Evolutionary conservation across 768 basidiomycete species (phyloP).

Genomic region (Leccinellum luteum): DNA sequence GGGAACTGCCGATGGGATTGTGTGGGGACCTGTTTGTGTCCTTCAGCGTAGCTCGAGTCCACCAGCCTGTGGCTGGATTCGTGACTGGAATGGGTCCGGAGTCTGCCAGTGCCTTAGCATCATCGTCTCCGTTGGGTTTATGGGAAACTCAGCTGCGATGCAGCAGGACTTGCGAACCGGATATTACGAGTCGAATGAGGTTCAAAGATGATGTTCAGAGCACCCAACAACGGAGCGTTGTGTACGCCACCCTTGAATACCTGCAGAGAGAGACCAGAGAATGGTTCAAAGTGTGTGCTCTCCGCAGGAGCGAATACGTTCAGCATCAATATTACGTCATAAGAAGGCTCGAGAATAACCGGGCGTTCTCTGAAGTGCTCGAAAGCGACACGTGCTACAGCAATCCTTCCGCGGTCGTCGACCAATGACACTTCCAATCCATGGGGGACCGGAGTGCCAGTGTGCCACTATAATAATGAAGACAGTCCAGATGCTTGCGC

Average conservation of each 20-base stretch:
- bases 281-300: background rate
- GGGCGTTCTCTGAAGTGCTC: background rate
- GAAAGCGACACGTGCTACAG: background rate
- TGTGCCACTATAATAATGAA: slow-evolving; percentile 1
- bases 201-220: slow-evolving; percentile 11
- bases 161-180: slow-evolving; percentile 7
- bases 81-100: slow-evolving; percentile 7
- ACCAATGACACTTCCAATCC: slow-evolving; percentile 3
- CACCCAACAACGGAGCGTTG: slow-evolving; percentile 1
- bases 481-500: background rate
- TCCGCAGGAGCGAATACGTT: background rate
- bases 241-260: background rate
- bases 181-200: slow-evolving; percentile 9
- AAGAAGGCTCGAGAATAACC: background rate
- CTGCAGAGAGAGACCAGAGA: slow-evolving; percentile 2
- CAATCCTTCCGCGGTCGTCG: slow-evolving; percentile 2
- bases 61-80: slow-evolving; percentile 12
- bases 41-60: background rate
- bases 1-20: background rate
- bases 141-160: too few species aligned
- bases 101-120: too few species aligned
- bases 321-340: slow-evolving; percentile 3
- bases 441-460: background rate
- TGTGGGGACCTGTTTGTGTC: slow-evolving; percentile 4
- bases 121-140: too few species aligned